A percentile compares a stretch with the other conserved stretches of the same genome.
These are phyloP conservation scores for Batkoa obscura DNA, from an alignment of 371 early-diverging fungal genomes.

Conservation along the genomic window DNA sequence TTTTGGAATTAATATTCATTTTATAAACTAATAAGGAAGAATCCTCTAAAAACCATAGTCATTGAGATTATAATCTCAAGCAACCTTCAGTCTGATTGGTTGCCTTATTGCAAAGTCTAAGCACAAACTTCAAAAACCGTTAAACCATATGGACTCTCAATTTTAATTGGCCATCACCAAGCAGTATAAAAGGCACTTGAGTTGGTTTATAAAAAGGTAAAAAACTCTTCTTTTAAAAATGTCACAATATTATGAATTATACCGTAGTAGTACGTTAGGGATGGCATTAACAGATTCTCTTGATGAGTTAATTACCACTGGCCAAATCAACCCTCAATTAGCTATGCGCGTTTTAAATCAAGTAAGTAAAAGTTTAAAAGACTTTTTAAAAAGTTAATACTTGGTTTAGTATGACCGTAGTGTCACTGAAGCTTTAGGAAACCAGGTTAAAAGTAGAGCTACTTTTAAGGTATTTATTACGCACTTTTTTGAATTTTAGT, in stretches of 20 bases:
- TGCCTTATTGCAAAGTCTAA: too few species aligned
- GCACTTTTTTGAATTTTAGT: not conserved
- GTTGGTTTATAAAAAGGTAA: too few species aligned
- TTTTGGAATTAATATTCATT: too few species aligned
- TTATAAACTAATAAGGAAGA: too few species aligned
- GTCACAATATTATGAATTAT: slow-evolving; percentile 11
- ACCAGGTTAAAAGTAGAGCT: slow-evolving; percentile 37
- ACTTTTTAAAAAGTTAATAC: not conserved
- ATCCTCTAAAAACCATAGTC: too few species aligned
- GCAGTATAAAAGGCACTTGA: too few species aligned
- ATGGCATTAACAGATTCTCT: slow-evolving; percentile 87
- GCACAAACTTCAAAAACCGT: too few species aligned
- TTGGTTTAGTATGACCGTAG: slow-evolving; percentile 42
- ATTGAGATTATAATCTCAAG: too few species aligned
- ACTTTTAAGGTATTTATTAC: slow-evolving; percentile 29
- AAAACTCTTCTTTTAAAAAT: not conserved
- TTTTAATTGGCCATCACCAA: too few species aligned
- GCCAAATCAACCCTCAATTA: slow-evolving; percentile 77
- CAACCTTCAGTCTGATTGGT: too few species aligned
- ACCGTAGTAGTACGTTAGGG: slow-evolving; percentile 31
- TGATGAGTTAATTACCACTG: slow-evolving; percentile 79
- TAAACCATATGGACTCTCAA: too few species aligned
- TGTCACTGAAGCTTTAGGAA: slow-evolving; percentile 49
- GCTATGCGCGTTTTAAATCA: slow-evolving; percentile 84
- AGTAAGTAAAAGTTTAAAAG: slow-evolving; percentile 19